Percentiles rank a stretch among this genome's conserved stretches.
These are phyloP conservation scores for Cynanchum wilfordii DNA, from an alignment of 257 asterid species.

Conservation along the genomic window DNA sequence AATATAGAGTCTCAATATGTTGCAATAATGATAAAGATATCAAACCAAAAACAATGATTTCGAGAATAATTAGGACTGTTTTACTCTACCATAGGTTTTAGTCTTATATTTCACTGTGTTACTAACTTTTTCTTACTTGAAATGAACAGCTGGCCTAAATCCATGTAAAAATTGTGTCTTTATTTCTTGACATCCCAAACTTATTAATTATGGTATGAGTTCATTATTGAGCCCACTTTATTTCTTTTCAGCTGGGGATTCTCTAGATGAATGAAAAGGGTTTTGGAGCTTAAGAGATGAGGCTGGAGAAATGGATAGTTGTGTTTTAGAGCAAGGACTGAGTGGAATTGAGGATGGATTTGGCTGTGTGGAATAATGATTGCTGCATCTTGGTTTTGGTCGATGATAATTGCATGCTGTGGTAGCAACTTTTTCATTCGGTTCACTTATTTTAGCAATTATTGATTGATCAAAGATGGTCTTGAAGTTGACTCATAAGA, in stretches of 20 bases:
- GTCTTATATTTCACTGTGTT: neutral
- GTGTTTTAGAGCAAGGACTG: neutral
- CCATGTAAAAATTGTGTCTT: neutral
- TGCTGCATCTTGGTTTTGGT: neutral
- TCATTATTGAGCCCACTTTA: neutral
- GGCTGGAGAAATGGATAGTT: neutral
- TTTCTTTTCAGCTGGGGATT: neutral
- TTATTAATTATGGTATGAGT: too few relatives aligned
- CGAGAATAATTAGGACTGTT: neutral
- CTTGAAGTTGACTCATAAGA: slow-evolving; percentile 21
- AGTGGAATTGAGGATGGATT: neutral
- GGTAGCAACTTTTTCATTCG: neutral
- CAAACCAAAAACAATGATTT: neutral
- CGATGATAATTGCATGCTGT: neutral
- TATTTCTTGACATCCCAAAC: neutral
- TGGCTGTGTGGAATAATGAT: neutral
- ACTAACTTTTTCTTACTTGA: neutral
- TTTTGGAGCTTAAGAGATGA: neutral
- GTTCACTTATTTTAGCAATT: neutral
- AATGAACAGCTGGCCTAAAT: neutral
- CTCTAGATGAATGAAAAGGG: neutral
- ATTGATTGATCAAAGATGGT: neutral
- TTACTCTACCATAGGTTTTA: too few relatives aligned
- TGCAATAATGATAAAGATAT: neutral
- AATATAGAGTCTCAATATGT: neutral